phyloP scores from a whole-genome alignment of 2,329 filamentous ascomycete genomes.

The Karstenula rhodostoma region DNA sequence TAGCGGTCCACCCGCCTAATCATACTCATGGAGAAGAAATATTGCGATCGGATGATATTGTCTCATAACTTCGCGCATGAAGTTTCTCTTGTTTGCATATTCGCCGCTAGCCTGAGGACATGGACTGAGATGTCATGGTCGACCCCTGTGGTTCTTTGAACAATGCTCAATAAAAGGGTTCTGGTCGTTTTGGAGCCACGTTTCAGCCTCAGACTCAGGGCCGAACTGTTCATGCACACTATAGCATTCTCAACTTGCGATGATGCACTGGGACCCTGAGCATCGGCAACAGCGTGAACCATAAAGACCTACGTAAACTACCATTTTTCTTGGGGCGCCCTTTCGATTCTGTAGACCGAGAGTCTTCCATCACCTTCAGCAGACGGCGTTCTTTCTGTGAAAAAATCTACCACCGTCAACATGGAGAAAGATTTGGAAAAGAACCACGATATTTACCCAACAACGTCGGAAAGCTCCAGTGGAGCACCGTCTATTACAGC shows the following conservation, averaged over 20 bases:
- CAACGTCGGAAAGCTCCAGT: slow-evolving; percentile 6
- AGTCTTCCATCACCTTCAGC: background rate
- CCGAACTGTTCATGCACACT: background rate
- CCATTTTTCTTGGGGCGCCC: background rate
- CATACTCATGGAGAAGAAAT: background rate
- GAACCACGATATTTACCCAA: background rate
- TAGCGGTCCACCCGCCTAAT: background rate
- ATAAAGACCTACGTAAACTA: background rate
- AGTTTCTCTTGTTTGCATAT: background rate
- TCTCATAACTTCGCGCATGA: background rate
- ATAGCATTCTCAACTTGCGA: background rate
- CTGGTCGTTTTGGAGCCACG: background rate
- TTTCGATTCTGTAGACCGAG: background rate
- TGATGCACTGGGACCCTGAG: background rate
- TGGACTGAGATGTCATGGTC: background rate
- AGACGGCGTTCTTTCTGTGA: background rate
- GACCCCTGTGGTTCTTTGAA: background rate
- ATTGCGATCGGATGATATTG: background rate
- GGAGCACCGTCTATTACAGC: background rate
- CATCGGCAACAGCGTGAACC: background rate
- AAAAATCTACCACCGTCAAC: background rate
- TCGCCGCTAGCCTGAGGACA: slow-evolving; percentile 1
- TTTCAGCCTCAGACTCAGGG: background rate
- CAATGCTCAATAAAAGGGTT: background rate
- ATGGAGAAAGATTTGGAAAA: slow-evolving; percentile 1